These are phyloP conservation scores for Colletotrichum filicis DNA, from an alignment of 2,329 filamentous ascomycete genomes.

Conservation along the genomic window DNA sequence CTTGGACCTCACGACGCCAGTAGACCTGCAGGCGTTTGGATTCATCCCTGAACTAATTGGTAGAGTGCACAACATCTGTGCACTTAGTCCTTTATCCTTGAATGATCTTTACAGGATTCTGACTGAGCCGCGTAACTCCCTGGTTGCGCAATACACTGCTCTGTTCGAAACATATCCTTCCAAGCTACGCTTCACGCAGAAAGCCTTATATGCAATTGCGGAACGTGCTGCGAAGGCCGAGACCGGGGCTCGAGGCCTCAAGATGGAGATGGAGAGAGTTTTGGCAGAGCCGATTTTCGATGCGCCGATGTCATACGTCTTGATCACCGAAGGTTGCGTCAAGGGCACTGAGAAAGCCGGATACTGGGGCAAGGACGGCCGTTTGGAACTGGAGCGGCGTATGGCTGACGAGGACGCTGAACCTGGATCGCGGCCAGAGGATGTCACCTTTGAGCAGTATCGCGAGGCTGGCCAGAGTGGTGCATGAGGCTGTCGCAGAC, in stretches of 20 bases:
- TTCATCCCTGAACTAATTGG: constrained; percentile 97
- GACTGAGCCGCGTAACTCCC: constrained; percentile 89
- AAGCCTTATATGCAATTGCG: constrained; percentile 84
- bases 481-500: constrained; percentile 45
- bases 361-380: constrained; percentile 77
- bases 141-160: constrained; percentile 88
- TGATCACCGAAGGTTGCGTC: constrained; percentile 78
- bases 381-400: constrained; percentile 75
- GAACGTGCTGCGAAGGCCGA: constrained; percentile 67
- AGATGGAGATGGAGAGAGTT: constrained; percentile 84
- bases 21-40: constrained; percentile 84
- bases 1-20: constrained; percentile 79
- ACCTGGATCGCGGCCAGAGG: constrained; percentile 33
- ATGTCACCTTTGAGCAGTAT: constrained; percentile 51
- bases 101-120: constrained; percentile 84
- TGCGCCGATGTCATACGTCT: constrained; percentile 78
- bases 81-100: constrained; percentile 79
- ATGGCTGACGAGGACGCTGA: constrained; percentile 70
- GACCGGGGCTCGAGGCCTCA: constrained; percentile 83
- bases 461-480: constrained; percentile 60
- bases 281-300: constrained; percentile 86
- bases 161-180: constrained; percentile 85
- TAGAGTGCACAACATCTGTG: constrained; percentile 90
- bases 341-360: constrained; percentile 67
- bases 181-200: constrained; percentile 84